Conservation (phyloP, 345 rosid species). For the Rhizophora apiculata region DNA sequence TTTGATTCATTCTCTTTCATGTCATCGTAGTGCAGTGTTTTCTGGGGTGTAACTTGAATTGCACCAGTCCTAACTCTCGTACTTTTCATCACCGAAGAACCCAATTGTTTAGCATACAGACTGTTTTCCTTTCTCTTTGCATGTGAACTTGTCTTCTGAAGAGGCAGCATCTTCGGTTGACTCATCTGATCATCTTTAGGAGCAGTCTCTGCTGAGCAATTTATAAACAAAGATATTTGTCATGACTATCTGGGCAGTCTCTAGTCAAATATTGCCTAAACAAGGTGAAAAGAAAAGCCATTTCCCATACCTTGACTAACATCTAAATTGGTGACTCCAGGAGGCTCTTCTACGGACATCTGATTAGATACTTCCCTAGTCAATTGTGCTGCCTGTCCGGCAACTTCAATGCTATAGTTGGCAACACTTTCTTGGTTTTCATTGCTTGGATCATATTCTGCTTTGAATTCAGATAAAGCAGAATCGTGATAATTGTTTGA, state of each 20-base stretch:
- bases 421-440: not conserved
- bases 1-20: slow-evolving; percentile 32
- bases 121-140: slow-evolving; percentile 8
- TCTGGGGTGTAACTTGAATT: slow-evolving; percentile 20
- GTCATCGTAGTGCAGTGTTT: not conserved
- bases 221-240: not conserved
- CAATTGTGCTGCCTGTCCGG: not conserved
- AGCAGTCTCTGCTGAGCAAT: slow-evolving; percentile 15
- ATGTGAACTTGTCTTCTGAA: slow-evolving; percentile 4
- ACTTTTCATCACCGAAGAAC: slow-evolving; percentile 12
- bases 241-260: not conserved
- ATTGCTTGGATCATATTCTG: not conserved
- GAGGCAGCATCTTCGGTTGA: slow-evolving; percentile 9
- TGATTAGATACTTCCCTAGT: not conserved
- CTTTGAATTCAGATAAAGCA: not conserved
- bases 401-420: not conserved
- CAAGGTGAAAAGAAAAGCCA: not conserved
- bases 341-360: not conserved
- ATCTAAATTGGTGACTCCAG: not conserved
- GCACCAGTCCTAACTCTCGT: slow-evolving; percentile 1
- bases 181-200: slow-evolving; percentile 8
- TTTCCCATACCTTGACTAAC: slow-evolving; percentile 12
- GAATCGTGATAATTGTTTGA: not conserved
- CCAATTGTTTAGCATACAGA: slow-evolving; percentile 5
- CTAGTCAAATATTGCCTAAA: not conserved